These are phyloP conservation scores for Cotoneaster glaucophyllus DNA, from an alignment of 306 rosid species.

Conservation along the genomic window DNA sequence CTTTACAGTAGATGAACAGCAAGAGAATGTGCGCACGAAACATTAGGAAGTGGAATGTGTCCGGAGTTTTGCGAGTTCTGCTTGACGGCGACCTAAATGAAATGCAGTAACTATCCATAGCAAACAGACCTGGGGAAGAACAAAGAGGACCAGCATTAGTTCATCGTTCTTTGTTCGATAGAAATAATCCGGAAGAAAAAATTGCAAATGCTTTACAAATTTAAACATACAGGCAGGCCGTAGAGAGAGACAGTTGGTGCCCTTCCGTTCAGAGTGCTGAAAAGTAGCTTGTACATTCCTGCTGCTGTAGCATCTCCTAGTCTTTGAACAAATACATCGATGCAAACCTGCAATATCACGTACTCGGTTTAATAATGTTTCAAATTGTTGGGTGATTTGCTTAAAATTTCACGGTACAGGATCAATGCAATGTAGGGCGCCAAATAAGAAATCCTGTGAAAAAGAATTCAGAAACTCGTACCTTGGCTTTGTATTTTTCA, in stretches of 20 bases:
- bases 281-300: conserved; percentile 82
- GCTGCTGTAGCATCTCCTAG: conserved; percentile 97
- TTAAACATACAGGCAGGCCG: conserved; percentile 66
- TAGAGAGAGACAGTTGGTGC: conserved; percentile 64
- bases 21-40: conserved; percentile 2
- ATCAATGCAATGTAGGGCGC: not conserved
- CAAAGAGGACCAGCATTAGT: not conserved
- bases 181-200: not conserved
- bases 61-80: conserved; percentile 49
- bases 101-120: conserved; percentile 72
- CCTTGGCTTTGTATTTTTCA: conserved; percentile 97
- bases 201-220: not conserved
- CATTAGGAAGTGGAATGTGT: conserved; percentile 26
- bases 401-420: not conserved
- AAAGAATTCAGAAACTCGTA: conserved; percentile 19
- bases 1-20: not conserved
- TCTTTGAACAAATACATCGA: conserved; percentile 89
- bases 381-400: not conserved
- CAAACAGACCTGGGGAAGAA: conserved; percentile 54
- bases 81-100: conserved; percentile 74
- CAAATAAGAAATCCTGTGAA: not conserved
- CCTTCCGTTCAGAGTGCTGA: conserved; percentile 47
- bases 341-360: conserved; percentile 60
- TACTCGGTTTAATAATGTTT: not conserved
- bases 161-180: not conserved